phyloP scores from a whole-genome alignment of 2,329 filamentous ascomycete species.

The Talaromyces sp. region DNA sequence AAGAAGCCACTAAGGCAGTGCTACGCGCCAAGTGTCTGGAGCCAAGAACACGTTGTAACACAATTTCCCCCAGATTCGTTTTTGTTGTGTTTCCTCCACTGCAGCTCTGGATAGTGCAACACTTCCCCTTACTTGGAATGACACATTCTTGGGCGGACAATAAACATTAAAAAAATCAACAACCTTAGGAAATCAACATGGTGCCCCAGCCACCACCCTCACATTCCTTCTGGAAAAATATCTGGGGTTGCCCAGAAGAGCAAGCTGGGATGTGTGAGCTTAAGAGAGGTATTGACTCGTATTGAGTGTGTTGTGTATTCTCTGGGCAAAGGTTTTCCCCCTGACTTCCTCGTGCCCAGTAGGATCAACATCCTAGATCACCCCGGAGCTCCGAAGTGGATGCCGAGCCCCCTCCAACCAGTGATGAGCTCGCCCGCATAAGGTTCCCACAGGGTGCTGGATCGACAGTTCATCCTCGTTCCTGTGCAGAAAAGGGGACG shows the following conservation, averaged over 20 bases:
- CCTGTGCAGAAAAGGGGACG: constrained; percentile 4
- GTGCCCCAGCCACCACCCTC: neutral
- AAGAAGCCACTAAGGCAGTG: no score
- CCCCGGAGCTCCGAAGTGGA: constrained; percentile 10
- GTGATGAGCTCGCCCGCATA: constrained; percentile 1
- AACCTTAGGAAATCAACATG: constrained; percentile 12
- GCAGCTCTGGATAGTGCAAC: no score
- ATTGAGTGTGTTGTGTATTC: neutral
- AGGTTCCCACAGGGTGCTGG: constrained; percentile 11
- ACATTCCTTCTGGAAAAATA: constrained; percentile 20
- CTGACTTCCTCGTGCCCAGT: constrained; percentile 5
- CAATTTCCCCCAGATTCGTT: neutral
- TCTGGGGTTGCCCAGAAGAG: constrained; percentile 14
- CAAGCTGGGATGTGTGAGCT: neutral
- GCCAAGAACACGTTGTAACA: neutral
- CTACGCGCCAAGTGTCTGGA: neutral
- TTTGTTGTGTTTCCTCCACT: neutral
- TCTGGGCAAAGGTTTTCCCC: neutral
- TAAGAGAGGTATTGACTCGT: neutral
- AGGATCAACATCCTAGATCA: neutral
- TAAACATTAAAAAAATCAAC: constrained; percentile 13
- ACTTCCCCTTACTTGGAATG: constrained; percentile 4
- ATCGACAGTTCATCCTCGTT: constrained; percentile 17
- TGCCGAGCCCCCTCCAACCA: neutral
- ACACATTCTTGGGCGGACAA: constrained; percentile 16